A percentile compares a stretch with the other conserved stretches of the same genome.
phyloP scores from a whole-genome alignment of 2,329 filamentous ascomycete species.

The Lachnellula cervina region DNA sequence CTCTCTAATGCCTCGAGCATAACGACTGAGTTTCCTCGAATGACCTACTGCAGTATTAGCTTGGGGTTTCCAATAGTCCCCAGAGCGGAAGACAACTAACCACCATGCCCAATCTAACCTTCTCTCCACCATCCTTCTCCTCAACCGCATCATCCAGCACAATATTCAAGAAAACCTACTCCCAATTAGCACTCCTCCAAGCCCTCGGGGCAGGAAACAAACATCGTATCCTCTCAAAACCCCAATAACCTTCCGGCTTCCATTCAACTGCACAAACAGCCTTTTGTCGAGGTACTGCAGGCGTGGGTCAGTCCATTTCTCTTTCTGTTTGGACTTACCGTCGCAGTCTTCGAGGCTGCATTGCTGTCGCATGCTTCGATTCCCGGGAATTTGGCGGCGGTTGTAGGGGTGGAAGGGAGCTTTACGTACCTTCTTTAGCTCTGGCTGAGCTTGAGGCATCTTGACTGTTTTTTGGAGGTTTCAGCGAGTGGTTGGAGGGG shows the following conservation, averaged over 20 bases:
- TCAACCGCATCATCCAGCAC: constrained; percentile 96
- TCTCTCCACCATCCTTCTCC: constrained; percentile 88
- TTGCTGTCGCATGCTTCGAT: constrained; percentile 11
- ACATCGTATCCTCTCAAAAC: constrained; percentile 95
- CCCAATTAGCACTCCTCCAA: constrained; percentile 18
- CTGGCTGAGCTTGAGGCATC: constrained; percentile 98
- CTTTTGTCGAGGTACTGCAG: constrained; percentile 96
- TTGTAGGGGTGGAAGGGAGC: constrained; percentile 6
- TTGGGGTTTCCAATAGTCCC: not conserved
- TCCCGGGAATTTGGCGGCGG: not conserved
- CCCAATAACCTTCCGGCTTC: constrained; percentile 94
- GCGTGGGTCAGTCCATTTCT: constrained; percentile 36
- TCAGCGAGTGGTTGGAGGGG: constrained; percentile 2
- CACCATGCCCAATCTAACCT: constrained; percentile 86
- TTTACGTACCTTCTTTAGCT: constrained; percentile 84
- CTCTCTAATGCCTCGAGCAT: constrained; percentile 84
- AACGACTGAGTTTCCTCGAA: constrained; percentile 95
- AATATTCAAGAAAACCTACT: constrained; percentile 93
- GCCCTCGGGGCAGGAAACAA: constrained; percentile 8
- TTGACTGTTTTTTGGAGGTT: constrained; percentile 27
- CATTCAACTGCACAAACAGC: constrained; percentile 95
- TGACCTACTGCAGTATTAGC: constrained; percentile 56
- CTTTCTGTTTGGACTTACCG: constrained; percentile 60
- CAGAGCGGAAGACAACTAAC: constrained; percentile 47
- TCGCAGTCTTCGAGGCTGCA: constrained; percentile 8